Evolutionary conservation across 2,329 filamentous ascomycete genomes (phyloP).

Genomic region (Apiospora koreana): DNA sequence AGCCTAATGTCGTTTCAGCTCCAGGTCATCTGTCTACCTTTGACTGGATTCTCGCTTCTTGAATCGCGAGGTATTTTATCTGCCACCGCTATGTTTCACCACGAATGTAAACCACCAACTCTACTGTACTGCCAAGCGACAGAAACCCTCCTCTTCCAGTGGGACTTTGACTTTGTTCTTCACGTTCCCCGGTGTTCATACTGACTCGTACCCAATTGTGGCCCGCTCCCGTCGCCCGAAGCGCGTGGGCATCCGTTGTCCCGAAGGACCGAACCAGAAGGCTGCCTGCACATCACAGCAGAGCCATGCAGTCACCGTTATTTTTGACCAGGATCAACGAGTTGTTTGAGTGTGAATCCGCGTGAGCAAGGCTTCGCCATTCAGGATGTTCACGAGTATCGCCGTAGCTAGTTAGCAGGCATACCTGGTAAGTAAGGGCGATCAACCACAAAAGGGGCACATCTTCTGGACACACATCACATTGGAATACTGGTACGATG

Average conservation of each 20-base stretch:
- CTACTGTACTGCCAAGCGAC: background rate
- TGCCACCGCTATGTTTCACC: background rate
- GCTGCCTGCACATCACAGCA: background rate
- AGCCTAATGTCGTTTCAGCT: background rate
- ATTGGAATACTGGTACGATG: background rate
- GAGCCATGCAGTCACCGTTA: background rate
- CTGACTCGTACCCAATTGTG: background rate
- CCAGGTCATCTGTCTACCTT: background rate
- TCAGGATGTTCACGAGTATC: background rate
- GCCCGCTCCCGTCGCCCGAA: constrained; percentile 2
- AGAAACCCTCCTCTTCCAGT: background rate
- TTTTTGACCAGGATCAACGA: background rate
- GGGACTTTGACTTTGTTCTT: background rate
- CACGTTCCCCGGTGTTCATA: background rate
- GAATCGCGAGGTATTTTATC: background rate
- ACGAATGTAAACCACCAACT: background rate
- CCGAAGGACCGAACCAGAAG: background rate
- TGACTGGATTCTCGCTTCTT: background rate
- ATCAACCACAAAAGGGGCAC: background rate
- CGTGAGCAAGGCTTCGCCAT: background rate
- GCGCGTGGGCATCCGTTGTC: background rate
- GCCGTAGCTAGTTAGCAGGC: background rate
- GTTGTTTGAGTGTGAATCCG: background rate
- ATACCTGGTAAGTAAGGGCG: background rate
- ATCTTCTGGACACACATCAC: background rate